These are phyloP conservation scores for Yueomyces sp. DNA, from an alignment of 1,139 yeast species.

Conservation along the genomic window DNA sequence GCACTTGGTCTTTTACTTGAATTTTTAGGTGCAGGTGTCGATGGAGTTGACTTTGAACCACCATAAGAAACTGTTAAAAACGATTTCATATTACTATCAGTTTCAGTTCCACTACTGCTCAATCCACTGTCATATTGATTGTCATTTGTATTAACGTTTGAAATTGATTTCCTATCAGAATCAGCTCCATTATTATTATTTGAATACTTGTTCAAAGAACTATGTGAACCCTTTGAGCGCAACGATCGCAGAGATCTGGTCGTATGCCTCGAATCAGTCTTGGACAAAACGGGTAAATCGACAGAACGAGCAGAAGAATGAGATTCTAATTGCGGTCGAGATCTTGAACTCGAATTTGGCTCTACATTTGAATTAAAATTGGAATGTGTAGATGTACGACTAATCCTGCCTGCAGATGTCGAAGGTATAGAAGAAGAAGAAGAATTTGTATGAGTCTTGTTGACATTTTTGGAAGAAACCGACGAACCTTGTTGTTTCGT, in stretches of 20 bases:
- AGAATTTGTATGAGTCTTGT: not conserved
- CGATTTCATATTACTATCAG: not conserved
- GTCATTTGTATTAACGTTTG: slow-evolving; percentile 4
- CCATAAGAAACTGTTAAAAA: not conserved
- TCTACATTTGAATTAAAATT: slow-evolving; percentile 1
- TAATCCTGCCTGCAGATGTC: not conserved
- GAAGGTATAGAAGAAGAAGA: slow-evolving; percentile 3
- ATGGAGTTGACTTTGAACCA: not conserved
- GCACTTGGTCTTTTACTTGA: not conserved
- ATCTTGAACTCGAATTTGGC: slow-evolving; percentile 1
- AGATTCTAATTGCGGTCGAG: not conserved
- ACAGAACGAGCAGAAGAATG: not conserved
- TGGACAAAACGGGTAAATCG: not conserved
- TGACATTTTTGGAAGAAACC: slow-evolving; percentile 2
- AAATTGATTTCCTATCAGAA: not conserved
- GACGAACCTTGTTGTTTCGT: slow-evolving; percentile 2
- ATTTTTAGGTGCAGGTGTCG: not conserved
- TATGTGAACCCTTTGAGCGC: not conserved
- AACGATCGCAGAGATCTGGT: not conserved
- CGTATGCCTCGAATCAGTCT: not conserved
- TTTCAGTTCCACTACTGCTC: not conserved
- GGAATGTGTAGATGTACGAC: slow-evolving; percentile 1
- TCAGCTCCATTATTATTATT: not conserved
- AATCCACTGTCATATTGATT: slow-evolving; percentile 10
- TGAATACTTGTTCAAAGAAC: not conserved